Conservation (phyloP, 2,329 filamentous ascomycete species). For the Plenodomus tracheiphilus region DNA sequence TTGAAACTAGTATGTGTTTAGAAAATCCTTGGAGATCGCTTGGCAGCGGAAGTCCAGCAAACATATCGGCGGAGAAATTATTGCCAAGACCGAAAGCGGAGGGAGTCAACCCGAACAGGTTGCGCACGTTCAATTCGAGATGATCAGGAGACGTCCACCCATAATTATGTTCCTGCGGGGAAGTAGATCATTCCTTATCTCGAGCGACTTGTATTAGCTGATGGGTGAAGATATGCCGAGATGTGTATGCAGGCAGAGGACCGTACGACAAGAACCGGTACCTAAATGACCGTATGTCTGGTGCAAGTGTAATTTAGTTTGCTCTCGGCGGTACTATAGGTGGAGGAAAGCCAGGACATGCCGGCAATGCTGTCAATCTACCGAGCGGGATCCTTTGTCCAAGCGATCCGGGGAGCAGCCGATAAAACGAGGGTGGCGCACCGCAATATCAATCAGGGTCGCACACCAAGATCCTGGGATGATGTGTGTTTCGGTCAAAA, state of each 20-base stretch:
- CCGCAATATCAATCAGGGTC: neutral
- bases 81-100: constrained; percentile 1
- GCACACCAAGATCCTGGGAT: neutral
- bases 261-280: too few relatives aligned
- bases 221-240: neutral
- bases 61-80: constrained; percentile 4
- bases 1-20: too few relatives aligned
- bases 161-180: neutral
- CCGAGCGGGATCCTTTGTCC: neutral
- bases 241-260: neutral
- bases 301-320: too few relatives aligned
- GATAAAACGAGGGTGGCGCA: neutral
- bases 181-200: neutral
- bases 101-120: constrained; percentile 2
- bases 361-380: neutral
- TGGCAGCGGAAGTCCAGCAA: constrained; percentile 2
- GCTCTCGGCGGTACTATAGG: neutral
- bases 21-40: too few relatives aligned
- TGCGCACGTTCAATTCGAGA: neutral
- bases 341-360: neutral
- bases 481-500: neutral
- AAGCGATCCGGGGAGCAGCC: neutral
- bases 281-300: too few relatives aligned
- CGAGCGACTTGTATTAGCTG: neutral
- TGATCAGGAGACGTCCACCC: neutral